A percentile compares a stretch with the other conserved stretches of the same genome.
These are phyloP conservation scores for Phascolomyces articulosus DNA, from an alignment of 371 early-diverging fungal species.

Conservation along the genomic window DNA sequence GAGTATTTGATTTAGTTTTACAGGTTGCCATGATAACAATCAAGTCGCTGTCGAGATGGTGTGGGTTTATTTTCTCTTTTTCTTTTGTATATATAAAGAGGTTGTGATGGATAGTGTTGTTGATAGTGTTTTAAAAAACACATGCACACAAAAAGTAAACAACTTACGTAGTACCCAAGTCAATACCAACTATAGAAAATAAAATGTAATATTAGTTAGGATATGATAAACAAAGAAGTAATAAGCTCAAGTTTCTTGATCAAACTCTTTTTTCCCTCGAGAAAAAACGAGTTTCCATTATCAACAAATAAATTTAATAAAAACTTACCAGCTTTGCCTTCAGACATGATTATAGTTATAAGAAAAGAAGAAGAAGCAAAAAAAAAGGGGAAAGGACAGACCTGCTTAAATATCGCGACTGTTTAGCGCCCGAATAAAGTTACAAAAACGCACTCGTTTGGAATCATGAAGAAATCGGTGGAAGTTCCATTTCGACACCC, in stretches of 20 bases:
- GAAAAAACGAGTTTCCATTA: too few species aligned
- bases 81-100: too few species aligned
- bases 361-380: constrained; percentile 8
- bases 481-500: constrained; percentile 12
- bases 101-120: background rate
- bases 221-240: background rate
- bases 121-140: constrained; percentile 25
- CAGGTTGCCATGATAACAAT: too few species aligned
- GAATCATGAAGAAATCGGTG: constrained; percentile 20
- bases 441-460: constrained; percentile 13
- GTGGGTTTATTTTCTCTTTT: too few species aligned
- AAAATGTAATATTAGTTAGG: background rate
- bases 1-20: constrained; percentile 47
- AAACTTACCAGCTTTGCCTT: constrained; percentile 25
- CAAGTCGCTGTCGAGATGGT: too few species aligned
- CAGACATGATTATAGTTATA: constrained; percentile 17
- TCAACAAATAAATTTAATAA: background rate
- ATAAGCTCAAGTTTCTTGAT: constrained; percentile 43
- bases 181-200: constrained; percentile 75
- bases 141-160: too few species aligned
- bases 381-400: background rate
- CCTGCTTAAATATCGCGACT: constrained; percentile 12
- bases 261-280: background rate
- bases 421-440: constrained; percentile 10
- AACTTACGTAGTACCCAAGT: constrained; percentile 99